phyloP scores from a whole-genome alignment of 2,329 filamentous ascomycete species.

The Pseudofabraea citricarpa region DNA sequence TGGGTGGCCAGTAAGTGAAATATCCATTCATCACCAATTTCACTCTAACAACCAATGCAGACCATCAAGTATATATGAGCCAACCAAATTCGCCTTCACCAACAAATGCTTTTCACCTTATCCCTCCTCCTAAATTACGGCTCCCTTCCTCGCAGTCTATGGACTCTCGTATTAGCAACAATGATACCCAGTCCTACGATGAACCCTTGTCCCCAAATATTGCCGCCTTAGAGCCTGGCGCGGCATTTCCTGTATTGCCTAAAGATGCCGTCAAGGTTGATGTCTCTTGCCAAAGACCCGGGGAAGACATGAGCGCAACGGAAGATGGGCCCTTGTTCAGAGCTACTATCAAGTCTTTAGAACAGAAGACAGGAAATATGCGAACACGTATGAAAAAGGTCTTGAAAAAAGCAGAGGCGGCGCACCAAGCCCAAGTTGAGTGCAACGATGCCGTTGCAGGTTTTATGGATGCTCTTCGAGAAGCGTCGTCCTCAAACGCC shows the following conservation, averaged over 20 bases:
- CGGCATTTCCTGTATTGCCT: constrained; percentile 4
- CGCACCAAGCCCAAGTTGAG: constrained; percentile 70
- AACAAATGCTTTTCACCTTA: constrained; percentile 56
- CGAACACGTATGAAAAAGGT: constrained; percentile 93
- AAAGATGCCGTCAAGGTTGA: constrained; percentile 68
- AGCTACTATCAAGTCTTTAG: constrained; percentile 91
- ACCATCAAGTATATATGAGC: constrained; percentile 37
- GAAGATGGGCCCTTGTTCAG: constrained; percentile 95
- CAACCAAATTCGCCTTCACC: constrained; percentile 65
- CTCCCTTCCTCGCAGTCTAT: constrained; percentile 85
- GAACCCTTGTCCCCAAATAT: constrained; percentile 52
- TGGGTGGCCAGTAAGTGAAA: constrained; percentile 84
- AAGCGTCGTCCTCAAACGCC: constrained; percentile 85
- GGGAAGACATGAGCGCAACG: constrained; percentile 76
- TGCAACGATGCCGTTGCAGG: constrained; percentile 81
- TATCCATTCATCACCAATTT: no score
- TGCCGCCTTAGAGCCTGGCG: constrained; percentile 30
- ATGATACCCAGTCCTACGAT: constrained; percentile 50
- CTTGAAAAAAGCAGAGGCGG: constrained; percentile 87
- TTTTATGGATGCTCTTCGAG: constrained; percentile 81
- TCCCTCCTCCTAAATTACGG: constrained; percentile 70
- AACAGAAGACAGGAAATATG: constrained; percentile 96
- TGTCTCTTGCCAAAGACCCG: constrained; percentile 77
- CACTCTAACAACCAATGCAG: no score
- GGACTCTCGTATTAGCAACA: constrained; percentile 73